Evolutionary conservation across 2,329 filamentous ascomycete species (phyloP).

Genomic region (Cladosporium sp.): DNA sequence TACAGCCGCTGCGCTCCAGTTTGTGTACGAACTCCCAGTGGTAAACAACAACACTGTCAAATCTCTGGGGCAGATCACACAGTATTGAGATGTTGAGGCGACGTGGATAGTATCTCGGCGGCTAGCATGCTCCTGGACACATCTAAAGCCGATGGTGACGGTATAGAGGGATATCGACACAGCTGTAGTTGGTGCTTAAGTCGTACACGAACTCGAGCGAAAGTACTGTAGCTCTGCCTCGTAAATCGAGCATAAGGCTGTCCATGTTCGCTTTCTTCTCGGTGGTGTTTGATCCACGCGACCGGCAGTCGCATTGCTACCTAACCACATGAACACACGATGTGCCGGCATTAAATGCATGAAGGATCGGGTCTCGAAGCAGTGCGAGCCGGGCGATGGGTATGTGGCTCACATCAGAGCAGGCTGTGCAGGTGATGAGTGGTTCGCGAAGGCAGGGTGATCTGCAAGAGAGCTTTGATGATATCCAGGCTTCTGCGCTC

Average conservation of each 20-base stretch:
- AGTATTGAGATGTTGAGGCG: too few species aligned
- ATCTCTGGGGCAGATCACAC: too few species aligned
- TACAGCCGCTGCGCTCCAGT: background rate
- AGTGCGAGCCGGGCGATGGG: background rate
- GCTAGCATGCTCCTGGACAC: too few species aligned
- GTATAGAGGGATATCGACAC: too few species aligned
- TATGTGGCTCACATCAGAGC: background rate
- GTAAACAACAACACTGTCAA: too few species aligned
- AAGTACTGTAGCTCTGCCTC: background rate
- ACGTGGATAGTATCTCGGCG: too few species aligned
- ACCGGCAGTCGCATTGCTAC: background rate
- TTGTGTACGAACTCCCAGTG: too few species aligned
- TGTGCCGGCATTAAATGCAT: background rate
- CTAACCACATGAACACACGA: background rate
- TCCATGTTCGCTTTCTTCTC: too few species aligned
- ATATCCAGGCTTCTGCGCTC: constrained; percentile 11
- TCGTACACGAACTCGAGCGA: too few species aligned
- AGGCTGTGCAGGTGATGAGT: constrained; percentile 11
- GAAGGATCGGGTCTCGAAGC: background rate
- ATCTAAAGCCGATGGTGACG: too few species aligned
- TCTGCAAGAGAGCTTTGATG: constrained; percentile 16
- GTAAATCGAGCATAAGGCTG: background rate
- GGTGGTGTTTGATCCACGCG: background rate
- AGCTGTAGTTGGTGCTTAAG: too few species aligned
- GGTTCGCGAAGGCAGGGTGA: constrained; percentile 15